phyloP scores from a whole-genome alignment of 2,329 filamentous ascomycete genomes.

The Xylariaceae sp. region DNA sequence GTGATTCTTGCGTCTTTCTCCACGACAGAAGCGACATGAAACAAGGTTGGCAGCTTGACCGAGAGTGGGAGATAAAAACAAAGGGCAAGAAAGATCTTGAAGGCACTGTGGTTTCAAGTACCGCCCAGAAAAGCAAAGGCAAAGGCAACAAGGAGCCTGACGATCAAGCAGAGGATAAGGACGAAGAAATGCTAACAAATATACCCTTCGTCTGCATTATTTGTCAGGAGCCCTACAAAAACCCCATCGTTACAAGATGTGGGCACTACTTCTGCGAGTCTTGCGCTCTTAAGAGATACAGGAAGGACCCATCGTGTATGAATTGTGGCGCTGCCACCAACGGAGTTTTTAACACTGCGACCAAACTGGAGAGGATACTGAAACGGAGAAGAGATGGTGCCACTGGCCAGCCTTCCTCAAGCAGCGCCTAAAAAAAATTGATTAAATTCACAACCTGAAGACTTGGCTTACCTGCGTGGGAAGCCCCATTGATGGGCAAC shows the following conservation, averaged over 20 bases:
- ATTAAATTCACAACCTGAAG: not conserved
- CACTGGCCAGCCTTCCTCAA: not conserved
- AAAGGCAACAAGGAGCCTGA: slow-evolving; percentile 40
- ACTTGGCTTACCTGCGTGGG: not conserved
- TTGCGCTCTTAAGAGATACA: slow-evolving; percentile 82
- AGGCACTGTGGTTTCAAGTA: slow-evolving; percentile 59
- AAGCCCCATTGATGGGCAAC: not conserved
- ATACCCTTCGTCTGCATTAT: slow-evolving; percentile 90
- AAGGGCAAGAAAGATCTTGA: slow-evolving; percentile 62
- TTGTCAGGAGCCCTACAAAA: slow-evolving; percentile 72
- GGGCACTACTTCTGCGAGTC: slow-evolving; percentile 94
- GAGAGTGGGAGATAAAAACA: slow-evolving; percentile 83
- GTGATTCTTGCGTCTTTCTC: slow-evolving; percentile 77
- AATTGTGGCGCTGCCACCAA: slow-evolving; percentile 80
- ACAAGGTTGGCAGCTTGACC: slow-evolving; percentile 91
- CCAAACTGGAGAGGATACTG: not conserved
- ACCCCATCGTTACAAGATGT: slow-evolving; percentile 82
- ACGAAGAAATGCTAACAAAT: slow-evolving; percentile 70
- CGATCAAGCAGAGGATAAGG: slow-evolving; percentile 40
- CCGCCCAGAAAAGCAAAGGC: slow-evolving; percentile 42
- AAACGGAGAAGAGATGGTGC: not conserved
- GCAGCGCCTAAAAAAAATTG: not conserved
- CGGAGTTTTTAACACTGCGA: slow-evolving; percentile 73
- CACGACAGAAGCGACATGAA: slow-evolving; percentile 77
- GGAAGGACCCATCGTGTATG: slow-evolving; percentile 81